Conservation (phyloP, 202 grass and related monocot species). For the Setaria italica region DNA sequence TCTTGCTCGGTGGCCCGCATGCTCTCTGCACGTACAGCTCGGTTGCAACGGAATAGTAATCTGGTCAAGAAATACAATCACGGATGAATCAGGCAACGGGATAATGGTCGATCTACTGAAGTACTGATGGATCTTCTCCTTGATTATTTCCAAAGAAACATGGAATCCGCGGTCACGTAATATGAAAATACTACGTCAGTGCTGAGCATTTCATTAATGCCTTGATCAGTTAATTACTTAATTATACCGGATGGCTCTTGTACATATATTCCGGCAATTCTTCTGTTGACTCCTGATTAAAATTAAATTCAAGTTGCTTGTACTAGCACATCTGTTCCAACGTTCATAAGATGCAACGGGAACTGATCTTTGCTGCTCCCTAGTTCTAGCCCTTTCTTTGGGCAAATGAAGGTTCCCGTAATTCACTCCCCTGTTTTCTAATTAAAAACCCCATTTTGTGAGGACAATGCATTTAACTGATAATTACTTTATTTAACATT, state of each 20-base stretch:
- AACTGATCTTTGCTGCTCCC: constrained; percentile 13
- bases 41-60: constrained; percentile 23
- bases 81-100: constrained; percentile 15
- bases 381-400: not conserved
- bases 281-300: constrained; percentile 49
- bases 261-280: constrained; percentile 15
- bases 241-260: not conserved
- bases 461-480: too few species aligned
- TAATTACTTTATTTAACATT: too few species aligned
- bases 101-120: constrained; percentile 40
- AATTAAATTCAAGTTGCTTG: constrained; percentile 20
- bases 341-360: constrained; percentile 34
- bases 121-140: not conserved
- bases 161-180: not conserved
- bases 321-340: constrained; percentile 17
- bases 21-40: not conserved
- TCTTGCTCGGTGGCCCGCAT: not conserved
- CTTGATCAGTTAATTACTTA: not conserved
- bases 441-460: too few species aligned
- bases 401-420: not conserved
- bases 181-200: constrained; percentile 35
- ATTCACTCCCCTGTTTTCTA: not conserved
- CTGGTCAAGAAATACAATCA: constrained; percentile 8
- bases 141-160: not conserved
- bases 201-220: constrained; percentile 40